phyloP scores from a whole-genome alignment of 1,139 yeast species.

The Pichia cactophila region DNA sequence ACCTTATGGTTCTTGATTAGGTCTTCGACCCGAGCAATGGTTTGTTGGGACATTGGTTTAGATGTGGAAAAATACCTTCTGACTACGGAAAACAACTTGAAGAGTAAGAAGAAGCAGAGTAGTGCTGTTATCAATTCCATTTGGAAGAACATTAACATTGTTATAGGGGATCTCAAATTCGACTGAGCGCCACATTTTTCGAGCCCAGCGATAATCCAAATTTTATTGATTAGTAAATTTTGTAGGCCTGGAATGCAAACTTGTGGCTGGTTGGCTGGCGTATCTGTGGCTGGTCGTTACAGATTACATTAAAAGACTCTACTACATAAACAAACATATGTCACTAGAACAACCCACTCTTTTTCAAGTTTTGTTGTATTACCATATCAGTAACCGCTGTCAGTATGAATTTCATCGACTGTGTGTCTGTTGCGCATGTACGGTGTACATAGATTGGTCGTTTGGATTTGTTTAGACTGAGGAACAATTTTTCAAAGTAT shows the following conservation, averaged over 20 bases:
- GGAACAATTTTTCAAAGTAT: conserved; percentile 59
- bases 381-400: conserved; percentile 91
- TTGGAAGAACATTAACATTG: background rate
- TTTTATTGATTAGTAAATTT: no score
- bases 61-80: conserved; percentile 21
- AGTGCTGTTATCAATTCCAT: conserved; percentile 2
- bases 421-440: conserved; percentile 94
- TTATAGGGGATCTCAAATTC: background rate
- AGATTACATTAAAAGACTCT: background rate
- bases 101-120: conserved; percentile 9
- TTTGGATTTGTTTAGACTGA: conserved; percentile 53
- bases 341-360: conserved; percentile 65
- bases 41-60: conserved; percentile 38
- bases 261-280: no score
- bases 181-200: background rate
- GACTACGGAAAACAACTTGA: conserved; percentile 23
- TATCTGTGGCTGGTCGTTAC: background rate
- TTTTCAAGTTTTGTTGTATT: conserved; percentile 71
- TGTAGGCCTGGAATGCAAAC: no score
- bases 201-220: background rate
- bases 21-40: conserved; percentile 50
- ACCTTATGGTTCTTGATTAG: conserved; percentile 61
- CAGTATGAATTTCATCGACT: conserved; percentile 79
- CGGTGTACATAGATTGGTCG: conserved; percentile 83
- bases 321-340: background rate